Conservation (phyloP, 768 basidiomycete genomes). For the Dacryopinax primogenitus region DNA sequence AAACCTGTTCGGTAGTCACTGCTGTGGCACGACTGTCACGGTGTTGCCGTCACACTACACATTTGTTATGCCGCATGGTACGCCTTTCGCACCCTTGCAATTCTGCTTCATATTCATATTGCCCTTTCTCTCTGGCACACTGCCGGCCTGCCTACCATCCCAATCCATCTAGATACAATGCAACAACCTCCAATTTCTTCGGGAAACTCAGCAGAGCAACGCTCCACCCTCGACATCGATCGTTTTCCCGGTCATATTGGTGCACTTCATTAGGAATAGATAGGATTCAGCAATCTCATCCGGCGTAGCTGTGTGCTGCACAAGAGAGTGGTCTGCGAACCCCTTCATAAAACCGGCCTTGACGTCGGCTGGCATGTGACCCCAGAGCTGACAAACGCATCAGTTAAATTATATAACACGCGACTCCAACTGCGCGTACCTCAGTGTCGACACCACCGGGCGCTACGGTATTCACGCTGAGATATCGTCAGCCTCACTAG, state of each 20-base stretch:
- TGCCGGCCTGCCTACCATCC: not conserved
- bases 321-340: slow-evolving; percentile 11
- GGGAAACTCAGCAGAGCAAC: not conserved
- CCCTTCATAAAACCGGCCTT: not conserved
- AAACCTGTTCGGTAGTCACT: too few species aligned
- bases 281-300: slow-evolving; percentile 17
- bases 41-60: too few species aligned
- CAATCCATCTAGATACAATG: not conserved
- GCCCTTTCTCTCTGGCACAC: not conserved
- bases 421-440: not conserved
- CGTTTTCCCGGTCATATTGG: not conserved
- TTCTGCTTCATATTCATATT: not conserved
- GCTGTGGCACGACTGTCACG: too few species aligned
- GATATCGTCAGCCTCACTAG: not conserved
- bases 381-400: slow-evolving; percentile 15
- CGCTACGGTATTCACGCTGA: not conserved
- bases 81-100: not conserved
- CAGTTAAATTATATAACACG: not conserved
- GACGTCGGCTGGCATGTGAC: slow-evolving; percentile 10
- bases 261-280: slow-evolving; percentile 19
- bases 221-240: not conserved
- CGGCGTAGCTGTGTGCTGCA: slow-evolving; percentile 14
- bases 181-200: not conserved
- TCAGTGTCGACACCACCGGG: not conserved
- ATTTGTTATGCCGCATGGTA: not conserved